A percentile compares a stretch with the other conserved stretches of the same genome.
phyloP scores from a whole-genome alignment of 805 yeast genomes.

The Yarrowia keelungensis region DNA sequence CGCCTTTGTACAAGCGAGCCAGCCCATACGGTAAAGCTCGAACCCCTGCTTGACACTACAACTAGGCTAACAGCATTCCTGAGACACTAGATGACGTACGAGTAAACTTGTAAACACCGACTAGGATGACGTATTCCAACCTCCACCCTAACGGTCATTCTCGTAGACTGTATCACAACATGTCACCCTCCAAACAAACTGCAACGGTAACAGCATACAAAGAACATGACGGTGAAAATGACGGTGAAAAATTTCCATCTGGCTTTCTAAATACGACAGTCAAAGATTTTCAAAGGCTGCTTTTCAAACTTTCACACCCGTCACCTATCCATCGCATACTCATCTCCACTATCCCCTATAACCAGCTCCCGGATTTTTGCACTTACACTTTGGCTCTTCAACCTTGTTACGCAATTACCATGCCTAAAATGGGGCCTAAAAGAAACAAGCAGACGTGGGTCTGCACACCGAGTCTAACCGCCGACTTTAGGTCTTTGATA shows the following conservation, averaged over 20 bases:
- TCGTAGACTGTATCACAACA: not conserved
- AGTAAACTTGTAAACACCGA: too few relatives aligned
- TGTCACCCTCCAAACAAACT: constrained; percentile 17
- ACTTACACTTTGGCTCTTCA: not conserved
- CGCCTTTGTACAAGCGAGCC: constrained; percentile 4
- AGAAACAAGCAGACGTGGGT: constrained; percentile 7
- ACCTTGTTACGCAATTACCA: constrained; percentile 7
- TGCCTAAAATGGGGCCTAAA: constrained; percentile 27
- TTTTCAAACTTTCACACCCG: not conserved
- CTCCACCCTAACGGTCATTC: constrained; percentile 9
- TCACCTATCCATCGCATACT: not conserved
- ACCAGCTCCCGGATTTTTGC: not conserved
- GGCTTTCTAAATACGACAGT: too few relatives aligned
- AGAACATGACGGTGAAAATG: not conserved
- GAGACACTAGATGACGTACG: too few relatives aligned
- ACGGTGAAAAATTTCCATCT: too few relatives aligned
- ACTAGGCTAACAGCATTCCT: too few relatives aligned
- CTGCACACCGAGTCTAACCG: constrained; percentile 6
- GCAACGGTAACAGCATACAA: constrained; percentile 6
- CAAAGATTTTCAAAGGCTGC: not conserved
- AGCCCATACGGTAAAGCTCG: not conserved
- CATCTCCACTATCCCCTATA: not conserved
- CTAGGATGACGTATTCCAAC: not conserved
- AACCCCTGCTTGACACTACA: too few relatives aligned
- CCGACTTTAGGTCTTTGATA: constrained; percentile 13